Percentiles rank a stretch among this genome's conserved stretches.
These are phyloP conservation scores for Tetrahymena thermophila DNA, from an alignment of 73 alveolate genomes.

Conservation along the genomic window DNA sequence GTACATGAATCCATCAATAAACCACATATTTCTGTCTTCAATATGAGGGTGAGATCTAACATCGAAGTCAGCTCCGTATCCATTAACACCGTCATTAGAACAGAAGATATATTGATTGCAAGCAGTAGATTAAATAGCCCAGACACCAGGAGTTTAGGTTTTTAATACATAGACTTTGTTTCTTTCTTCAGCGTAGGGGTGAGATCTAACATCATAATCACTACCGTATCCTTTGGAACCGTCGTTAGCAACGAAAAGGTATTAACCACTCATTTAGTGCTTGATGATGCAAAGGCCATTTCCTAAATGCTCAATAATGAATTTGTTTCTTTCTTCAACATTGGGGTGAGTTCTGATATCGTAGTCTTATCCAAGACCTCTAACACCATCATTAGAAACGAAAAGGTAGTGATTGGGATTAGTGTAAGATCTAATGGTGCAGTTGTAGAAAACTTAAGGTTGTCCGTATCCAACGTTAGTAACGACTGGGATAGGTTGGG, in stretches of 20 bases:
- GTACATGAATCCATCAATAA: slow-evolving; percentile 15
- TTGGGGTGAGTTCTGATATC: neutral
- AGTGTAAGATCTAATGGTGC: slow-evolving; percentile 18
- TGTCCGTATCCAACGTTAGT: neutral
- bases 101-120: slow-evolving; percentile 18
- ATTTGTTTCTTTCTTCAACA: neutral
- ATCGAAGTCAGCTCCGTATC: neutral
- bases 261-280: neutral
- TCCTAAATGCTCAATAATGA: slow-evolving; percentile 4
- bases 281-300: slow-evolving; percentile 10
- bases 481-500: neutral
- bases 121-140: slow-evolving; percentile 1
- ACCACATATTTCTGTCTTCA: slow-evolving; percentile 35
- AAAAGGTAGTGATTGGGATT: neutral
- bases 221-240: neutral
- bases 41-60: slow-evolving; percentile 17
- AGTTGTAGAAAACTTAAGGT: neutral
- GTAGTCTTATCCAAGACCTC: neutral
- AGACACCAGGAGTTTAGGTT: neutral
- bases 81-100: slow-evolving; percentile 30
- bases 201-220: slow-evolving; percentile 35
- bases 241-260: slow-evolving; percentile 4
- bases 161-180: neutral
- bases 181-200: slow-evolving; percentile 22
- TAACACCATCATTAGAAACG: neutral